Evolutionary conservation across 768 basidiomycete genomes (phyloP), one percentile per base, ranked within the genome.

Genomic region (Podaxis pistillaris): DNA sequence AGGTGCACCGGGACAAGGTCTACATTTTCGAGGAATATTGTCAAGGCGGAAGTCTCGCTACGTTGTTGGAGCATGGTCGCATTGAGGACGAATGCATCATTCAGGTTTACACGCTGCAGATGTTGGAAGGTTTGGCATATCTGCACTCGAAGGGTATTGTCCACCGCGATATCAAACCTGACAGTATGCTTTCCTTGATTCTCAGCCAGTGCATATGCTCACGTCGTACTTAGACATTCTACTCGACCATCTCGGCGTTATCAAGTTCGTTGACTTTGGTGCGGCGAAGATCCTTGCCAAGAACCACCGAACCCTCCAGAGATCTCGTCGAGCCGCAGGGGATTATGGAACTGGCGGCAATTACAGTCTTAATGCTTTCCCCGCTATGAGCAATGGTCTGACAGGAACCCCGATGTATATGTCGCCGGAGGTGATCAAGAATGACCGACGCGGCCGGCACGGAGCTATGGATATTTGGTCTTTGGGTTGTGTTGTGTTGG

Each of bases 351-450:
- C 17, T 12, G 52, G 52, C n/a, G 53, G 53, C 15, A 62, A 56
- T 28, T 68, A 69, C 22, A 66, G 70, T n/a, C 60, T 67, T 62
- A 74, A 70, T 52, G 69, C 71, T 9, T 68, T 73, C 47, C 68
- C 73, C 30, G 74, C 71, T 4, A 79, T 89, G 75, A 88, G 88
- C 71, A 95, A 94, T 75, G 92, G 91, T 67, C 77, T 99, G 37
- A 97, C 96, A 1, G 96, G 95, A 17, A 99, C 97, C 12, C 97
- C 97, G 0, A 98, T 98, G 96, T 98, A 99, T 75, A 98, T 99
- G 94, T 97, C 96, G 4, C 97, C 97, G 1, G 97, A 99, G 72
- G 87, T 97, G 58, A 98, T 99, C 79, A 93, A 96, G 78, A 97
- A 91, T 68, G 94, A 96, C 68, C 89, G 83, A 65, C 81, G 87